phyloP scores from a whole-genome alignment of 768 basidiomycete species.

The Pulveroboletus frians region DNA sequence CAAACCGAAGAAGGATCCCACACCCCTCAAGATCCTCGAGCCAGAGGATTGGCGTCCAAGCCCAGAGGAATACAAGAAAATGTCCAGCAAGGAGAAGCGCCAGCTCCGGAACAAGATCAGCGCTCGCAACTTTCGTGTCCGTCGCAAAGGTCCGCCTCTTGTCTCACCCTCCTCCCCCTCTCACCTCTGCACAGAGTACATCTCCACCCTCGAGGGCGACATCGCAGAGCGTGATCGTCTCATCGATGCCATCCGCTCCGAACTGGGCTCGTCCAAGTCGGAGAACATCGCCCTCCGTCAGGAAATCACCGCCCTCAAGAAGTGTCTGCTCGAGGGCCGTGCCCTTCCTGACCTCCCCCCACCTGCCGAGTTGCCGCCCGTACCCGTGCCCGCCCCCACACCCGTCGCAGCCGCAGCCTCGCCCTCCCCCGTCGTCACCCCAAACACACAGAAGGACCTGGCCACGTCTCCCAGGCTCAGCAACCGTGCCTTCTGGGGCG shows the following conservation, averaged over 20 bases:
- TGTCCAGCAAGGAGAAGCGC: constrained; percentile 93
- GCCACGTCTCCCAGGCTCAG: constrained; percentile 55
- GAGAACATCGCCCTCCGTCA: constrained; percentile 83
- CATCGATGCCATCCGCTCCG: constrained; percentile 79
- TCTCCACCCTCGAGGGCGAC: constrained; percentile 87
- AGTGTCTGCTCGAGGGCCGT: constrained; percentile 65
- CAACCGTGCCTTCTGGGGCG: constrained; percentile 72
- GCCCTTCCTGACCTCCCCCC: constrained; percentile 44
- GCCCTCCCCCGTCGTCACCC: constrained; percentile 41
- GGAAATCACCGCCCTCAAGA: constrained; percentile 71
- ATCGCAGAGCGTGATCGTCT: constrained; percentile 89
- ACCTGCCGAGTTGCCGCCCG: constrained; percentile 36
- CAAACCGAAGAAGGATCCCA: constrained; percentile 26
- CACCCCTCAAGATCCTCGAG: constrained; percentile 21
- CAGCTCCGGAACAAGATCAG: constrained; percentile 96
- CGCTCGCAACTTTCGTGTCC: constrained; percentile 90
- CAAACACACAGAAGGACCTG: constrained; percentile 76
- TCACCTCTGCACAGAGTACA: constrained; percentile 62
- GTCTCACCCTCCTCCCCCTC: not conserved
- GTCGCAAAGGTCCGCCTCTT: constrained; percentile 69
- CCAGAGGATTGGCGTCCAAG: constrained; percentile 80
- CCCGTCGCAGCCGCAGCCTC: constrained; percentile 21
- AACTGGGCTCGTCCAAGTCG: constrained; percentile 70
- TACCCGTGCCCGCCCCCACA: constrained; percentile 38
- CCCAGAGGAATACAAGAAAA: constrained; percentile 92